Evolutionary conservation across 371 early-diverging fungal genomes (phyloP).

Genomic region (Mucor irregularis): DNA sequence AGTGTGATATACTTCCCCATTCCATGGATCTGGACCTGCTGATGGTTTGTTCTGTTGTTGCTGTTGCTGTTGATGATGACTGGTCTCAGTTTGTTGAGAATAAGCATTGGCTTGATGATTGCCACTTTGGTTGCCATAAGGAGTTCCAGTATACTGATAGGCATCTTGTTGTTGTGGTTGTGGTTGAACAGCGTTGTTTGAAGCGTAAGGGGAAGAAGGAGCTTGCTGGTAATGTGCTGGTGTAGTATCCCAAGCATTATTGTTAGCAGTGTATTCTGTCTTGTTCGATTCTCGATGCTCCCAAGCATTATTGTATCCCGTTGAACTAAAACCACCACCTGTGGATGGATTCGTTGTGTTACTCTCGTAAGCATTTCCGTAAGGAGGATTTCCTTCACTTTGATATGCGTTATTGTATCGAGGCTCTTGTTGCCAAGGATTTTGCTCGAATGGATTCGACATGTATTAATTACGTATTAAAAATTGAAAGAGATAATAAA

Average conservation of each 20-base stretch:
- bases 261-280: slow-evolving; percentile 7
- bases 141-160: slow-evolving; percentile 29
- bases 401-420: neutral
- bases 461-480: too few relatives aligned
- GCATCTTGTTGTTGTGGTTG: slow-evolving; percentile 9
- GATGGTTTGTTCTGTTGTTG: neutral
- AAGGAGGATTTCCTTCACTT: slow-evolving; percentile 9
- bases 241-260: neutral
- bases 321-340: neutral
- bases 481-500: too few relatives aligned
- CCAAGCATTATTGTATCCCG: slow-evolving; percentile 21
- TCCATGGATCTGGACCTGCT: slow-evolving; percentile 7
- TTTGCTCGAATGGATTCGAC: slow-evolving; percentile 17
- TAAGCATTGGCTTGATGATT: too few relatives aligned
- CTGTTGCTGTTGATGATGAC: neutral
- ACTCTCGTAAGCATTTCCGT: slow-evolving; percentile 29
- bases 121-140: slow-evolving; percentile 27
- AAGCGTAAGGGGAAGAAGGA: neutral
- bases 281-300: slow-evolving; percentile 20
- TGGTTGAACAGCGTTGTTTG: neutral
- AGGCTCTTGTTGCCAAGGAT: slow-evolving; percentile 15
- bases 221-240: neutral
- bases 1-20: slow-evolving; percentile 20
- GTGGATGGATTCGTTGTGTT: neutral
- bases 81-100: too few relatives aligned